Evolutionary conservation across 257 asterid species (phyloP), one percentile per base, ranked within the genome.

Genomic region (Apocynum venetum): DNA sequence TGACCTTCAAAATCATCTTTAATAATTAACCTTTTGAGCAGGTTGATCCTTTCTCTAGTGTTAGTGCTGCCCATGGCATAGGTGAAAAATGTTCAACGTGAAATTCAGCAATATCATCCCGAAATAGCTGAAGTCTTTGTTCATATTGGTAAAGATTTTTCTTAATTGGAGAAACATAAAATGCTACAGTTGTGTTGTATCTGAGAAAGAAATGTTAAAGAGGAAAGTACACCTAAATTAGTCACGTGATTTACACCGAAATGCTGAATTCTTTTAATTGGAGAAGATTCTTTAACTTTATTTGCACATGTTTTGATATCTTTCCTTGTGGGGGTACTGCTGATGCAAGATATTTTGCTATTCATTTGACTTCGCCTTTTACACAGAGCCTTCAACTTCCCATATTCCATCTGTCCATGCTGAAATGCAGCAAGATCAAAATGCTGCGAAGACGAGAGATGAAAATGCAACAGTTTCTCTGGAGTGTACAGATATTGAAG

Each of bases 11-110:
- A 31, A 77, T n/a, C 60, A 72, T 38, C 56, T 47, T 25, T 40
- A 48, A 47, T 14, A 51, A 38, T 12, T 41, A 79, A 46, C 43
- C 77, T 31, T 19, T 68, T 75, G 0, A 83, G 82, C 83, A 95
- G 98, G 99, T 95, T 19, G 97, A 93, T 76, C 99, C 99, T 15
- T 95, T 93, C 82, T 91, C 97, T 76, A 95, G 98, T 83, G 96
- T 93, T 65, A 95, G 97, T 83, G 97, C 91, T 83, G 99, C 97
- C 19, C 94, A 95, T 81, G 98, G 90, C 74, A 73, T 95, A 71
- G 99, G 94, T 67, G 97, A 93, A 83, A n/a, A 86, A 85, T 81
- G 98, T 95, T 63, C 90, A 92, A 65, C 85, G 56, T 79, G 88
- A 82, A 80, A 88, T 95, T 75, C 98, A 93, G 79, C 89, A 73